Conservation (phyloP, 1,284 basidiomycete species). For the Irpex lacteus region DNA sequence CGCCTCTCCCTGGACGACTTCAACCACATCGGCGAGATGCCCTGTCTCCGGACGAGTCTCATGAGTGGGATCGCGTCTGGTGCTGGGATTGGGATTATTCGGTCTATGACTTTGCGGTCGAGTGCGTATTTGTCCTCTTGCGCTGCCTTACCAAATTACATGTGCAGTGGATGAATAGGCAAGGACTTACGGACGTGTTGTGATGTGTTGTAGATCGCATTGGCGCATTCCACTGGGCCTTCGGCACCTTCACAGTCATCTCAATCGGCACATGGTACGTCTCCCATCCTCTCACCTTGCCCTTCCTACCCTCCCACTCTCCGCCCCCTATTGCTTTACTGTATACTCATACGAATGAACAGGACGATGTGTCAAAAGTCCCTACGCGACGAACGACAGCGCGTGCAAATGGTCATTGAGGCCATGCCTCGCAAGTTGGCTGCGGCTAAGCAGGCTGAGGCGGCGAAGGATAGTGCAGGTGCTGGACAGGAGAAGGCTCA, state of each 20-base stretch:
- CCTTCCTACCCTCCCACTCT: too few species aligned
- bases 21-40: constrained; percentile 51
- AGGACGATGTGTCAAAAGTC: constrained; percentile 66
- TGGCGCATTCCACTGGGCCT: constrained; percentile 52
- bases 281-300: not conserved
- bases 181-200: not conserved
- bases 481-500: not conserved
- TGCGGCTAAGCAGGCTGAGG: constrained; percentile 37
- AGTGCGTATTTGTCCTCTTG: too few species aligned
- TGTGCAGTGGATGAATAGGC: too few species aligned
- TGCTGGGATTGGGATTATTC: constrained; percentile 53
- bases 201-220: constrained; percentile 34
- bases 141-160: too few species aligned
- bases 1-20: constrained; percentile 48
- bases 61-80: constrained; percentile 54
- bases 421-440: constrained; percentile 51
- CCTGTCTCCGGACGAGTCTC: constrained; percentile 55
- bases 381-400: constrained; percentile 50
- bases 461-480: not conserved
- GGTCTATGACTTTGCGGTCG: constrained; percentile 40
- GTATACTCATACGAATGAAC: not conserved
- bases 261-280: constrained; percentile 50
- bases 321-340: too few species aligned
- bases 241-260: constrained; percentile 51
- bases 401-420: constrained; percentile 57